Base-by-base conservation (phyloP, 345 rosid genomes). In the Iberis pinnata region DNA sequence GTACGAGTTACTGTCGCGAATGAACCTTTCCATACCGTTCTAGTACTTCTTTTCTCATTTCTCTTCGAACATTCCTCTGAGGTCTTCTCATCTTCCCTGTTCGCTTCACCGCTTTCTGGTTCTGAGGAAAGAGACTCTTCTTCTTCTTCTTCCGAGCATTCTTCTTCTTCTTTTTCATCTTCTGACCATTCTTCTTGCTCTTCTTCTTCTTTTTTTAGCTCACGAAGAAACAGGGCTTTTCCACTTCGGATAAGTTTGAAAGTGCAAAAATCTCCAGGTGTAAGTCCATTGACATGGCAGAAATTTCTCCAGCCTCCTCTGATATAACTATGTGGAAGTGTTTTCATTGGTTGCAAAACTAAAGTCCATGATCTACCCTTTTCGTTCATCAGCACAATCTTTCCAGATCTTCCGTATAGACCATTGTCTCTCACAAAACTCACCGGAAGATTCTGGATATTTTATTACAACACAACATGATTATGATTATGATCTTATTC, bases 221-320 rank as follows among this genome's bases (percentile, higher is more conserved):
- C 11, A 33, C 36, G 14, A 13, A 60, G 29, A 40, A 42, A 7
- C 19, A 12, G 17, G 41, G 57, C 19, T 14, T 0, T 18, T 6
- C 57, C 43, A 29, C 57, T 19, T 31, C 41, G 15, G 33, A 13
- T 31, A 15, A 60, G 25, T 15, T 31, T 49, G 29, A 60, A 60
- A 31, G 25, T 40, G 42, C 6, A 18, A 18, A 15, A 5, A 49
- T 1, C 0, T 49, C 37, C 49, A 38, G 32, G 15, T 20, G 1
- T 49, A 2, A 61, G 29, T 3, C 29, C 18, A 41, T 51, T 61
- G 8, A 12, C 26, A 12, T 0, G 0, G 8, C 68, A 63, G 5
- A 55, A 64, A 32, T 26, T 47, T 55, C 62, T 55, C 56, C 61
- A 64, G 12, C 69, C 62, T 64, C 20, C 0, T n/a, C 2, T 13